Conservation (phyloP, 495 filamentous ascomycete species). For the Articulospora tetracladia region DNA sequence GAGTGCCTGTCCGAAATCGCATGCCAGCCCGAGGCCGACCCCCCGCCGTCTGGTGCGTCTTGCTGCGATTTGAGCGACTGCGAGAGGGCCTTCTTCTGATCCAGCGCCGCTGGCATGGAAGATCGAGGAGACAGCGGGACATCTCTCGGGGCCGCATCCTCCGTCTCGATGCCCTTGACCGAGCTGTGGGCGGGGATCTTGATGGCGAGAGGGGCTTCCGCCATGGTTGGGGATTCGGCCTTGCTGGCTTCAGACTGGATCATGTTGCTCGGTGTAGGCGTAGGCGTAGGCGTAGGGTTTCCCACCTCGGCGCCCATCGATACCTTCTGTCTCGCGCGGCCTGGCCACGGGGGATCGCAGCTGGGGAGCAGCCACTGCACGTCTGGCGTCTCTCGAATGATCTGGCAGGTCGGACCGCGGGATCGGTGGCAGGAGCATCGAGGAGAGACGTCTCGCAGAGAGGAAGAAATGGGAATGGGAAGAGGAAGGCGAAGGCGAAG, state of each 20-base stretch:
- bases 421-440: no score
- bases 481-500: no score
- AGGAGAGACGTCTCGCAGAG: no score
- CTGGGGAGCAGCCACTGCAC: no score
- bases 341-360: no score
- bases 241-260: not conserved
- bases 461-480: no score
- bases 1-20: constrained; percentile 13
- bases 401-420: no score
- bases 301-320: no score
- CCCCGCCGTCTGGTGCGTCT: not conserved
- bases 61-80: not conserved
- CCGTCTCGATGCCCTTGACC: not conserved
- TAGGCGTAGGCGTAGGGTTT: no score
- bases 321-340: no score
- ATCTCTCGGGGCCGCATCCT: not conserved
- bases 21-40: constrained; percentile 8
- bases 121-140: not conserved
- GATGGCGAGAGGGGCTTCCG: not conserved
- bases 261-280: not conserved
- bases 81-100: not conserved
- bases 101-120: not conserved
- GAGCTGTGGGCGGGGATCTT: not conserved
- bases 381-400: no score
- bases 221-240: not conserved